Percentiles rank a stretch among this genome's conserved stretches.
Conservation (phyloP, 2,329 filamentous ascomycete genomes). For the Aspergillus spinulosporus region DNA sequence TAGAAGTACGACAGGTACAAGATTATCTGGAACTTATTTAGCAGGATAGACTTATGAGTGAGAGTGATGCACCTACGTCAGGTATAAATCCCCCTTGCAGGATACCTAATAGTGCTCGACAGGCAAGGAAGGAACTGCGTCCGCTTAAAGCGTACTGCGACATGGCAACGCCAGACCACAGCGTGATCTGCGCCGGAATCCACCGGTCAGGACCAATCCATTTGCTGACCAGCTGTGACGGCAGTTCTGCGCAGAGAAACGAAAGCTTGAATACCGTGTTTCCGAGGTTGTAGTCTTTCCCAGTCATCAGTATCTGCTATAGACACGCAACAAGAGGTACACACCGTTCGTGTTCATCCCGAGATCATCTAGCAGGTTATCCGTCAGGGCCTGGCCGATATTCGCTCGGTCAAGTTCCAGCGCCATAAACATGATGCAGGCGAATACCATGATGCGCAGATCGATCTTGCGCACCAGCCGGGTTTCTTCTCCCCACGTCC, state of each 20-base stretch:
- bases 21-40: constrained; percentile 17
- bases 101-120: constrained; percentile 50
- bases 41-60: not conserved
- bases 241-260: constrained; percentile 55
- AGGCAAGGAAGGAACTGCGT: constrained; percentile 43
- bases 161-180: constrained; percentile 56
- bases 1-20: constrained; percentile 73
- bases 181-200: constrained; percentile 60
- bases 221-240: constrained; percentile 63
- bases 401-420: constrained; percentile 62
- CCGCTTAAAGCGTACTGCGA: constrained; percentile 54
- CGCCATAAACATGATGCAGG: constrained; percentile 18
- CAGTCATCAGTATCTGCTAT: not conserved
- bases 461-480: constrained; percentile 15
- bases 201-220: constrained; percentile 61
- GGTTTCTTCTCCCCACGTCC: constrained; percentile 17
- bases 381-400: constrained; percentile 56
- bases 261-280: constrained; percentile 41
- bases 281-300: constrained; percentile 46
- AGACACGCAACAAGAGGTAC: not conserved
- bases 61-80: constrained; percentile 30
- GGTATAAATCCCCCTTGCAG: constrained; percentile 56
- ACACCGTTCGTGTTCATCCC: constrained; percentile 28
- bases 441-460: constrained; percentile 15
- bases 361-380: constrained; percentile 44